phyloP scores from a whole-genome alignment of 2,329 filamentous ascomycete species.

The Arthrobotrys megalospora region DNA sequence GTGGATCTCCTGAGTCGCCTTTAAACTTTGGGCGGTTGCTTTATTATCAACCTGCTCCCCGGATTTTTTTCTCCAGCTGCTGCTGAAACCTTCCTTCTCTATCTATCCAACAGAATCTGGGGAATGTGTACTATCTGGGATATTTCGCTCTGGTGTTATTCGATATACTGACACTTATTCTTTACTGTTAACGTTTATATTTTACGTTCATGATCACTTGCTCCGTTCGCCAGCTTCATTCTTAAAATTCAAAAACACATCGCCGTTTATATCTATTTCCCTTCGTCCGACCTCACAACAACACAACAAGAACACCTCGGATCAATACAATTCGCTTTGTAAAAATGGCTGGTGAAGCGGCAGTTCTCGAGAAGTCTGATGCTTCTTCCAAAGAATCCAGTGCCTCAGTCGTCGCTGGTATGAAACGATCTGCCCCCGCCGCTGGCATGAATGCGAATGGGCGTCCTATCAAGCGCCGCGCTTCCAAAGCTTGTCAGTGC shows the following conservation, averaged over 20 bases:
- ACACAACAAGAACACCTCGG: constrained; percentile 11
- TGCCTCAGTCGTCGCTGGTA: constrained; percentile 36
- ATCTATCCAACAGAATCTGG: constrained; percentile 44
- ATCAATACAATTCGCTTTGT: not conserved
- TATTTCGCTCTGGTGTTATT: constrained; percentile 60
- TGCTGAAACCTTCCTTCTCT: constrained; percentile 52
- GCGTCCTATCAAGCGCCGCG: constrained; percentile 82
- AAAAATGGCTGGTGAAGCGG: constrained; percentile 42
- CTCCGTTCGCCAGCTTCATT: constrained; percentile 6
- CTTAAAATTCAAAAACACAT: constrained; percentile 4
- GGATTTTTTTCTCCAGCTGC: constrained; percentile 54
- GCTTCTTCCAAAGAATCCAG: constrained; percentile 23
- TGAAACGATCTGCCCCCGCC: constrained; percentile 74
- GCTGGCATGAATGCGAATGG: constrained; percentile 72
- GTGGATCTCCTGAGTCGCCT: constrained; percentile 57
- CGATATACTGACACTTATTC: constrained; percentile 48
- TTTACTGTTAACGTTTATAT: constrained; percentile 1
- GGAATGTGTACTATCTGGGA: constrained; percentile 61
- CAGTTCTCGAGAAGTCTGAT: constrained; percentile 27
- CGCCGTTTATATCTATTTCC: constrained; percentile 37
- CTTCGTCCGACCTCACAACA: constrained; percentile 54
- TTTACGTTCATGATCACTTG: constrained; percentile 39
- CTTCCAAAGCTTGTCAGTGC: constrained; percentile 90
- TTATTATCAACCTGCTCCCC: constrained; percentile 61
- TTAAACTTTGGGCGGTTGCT: constrained; percentile 50